Evolutionary conservation across 345 rosid species (phyloP).

Genomic region (Ricinus communis): DNA sequence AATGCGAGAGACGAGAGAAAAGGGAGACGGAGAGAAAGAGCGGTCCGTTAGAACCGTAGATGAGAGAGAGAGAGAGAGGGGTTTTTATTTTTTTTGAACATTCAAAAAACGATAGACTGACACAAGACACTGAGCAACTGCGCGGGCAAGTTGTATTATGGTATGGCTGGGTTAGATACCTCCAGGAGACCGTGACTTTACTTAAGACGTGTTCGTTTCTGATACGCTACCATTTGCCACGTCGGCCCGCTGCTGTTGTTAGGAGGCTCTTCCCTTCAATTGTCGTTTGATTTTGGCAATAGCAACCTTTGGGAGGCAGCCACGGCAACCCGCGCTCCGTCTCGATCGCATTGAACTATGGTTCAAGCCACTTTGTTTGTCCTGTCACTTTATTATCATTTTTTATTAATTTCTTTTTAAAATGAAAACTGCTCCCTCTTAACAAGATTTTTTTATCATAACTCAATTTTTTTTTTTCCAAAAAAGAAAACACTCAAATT

Average conservation of each 20-base stretch:
- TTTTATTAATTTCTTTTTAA: too few species aligned
- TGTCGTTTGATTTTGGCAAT: too few species aligned
- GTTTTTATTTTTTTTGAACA: constrained; percentile 47
- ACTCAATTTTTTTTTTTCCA: too few species aligned
- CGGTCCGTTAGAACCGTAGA: not conserved
- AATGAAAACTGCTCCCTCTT: too few species aligned
- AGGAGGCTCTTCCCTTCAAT: too few species aligned
- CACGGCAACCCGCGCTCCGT: too few species aligned
- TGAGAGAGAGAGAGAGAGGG: constrained; percentile 17
- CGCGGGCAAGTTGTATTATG: constrained; percentile 38
- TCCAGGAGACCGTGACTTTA: not conserved
- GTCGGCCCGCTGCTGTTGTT: too few species aligned
- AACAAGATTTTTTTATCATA: too few species aligned
- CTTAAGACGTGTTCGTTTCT: not conserved
- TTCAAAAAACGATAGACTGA: constrained; percentile 51
- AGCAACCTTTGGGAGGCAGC: too few species aligned
- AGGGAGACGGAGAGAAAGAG: not conserved
- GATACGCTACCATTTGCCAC: too few species aligned
- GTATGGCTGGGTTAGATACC: not conserved
- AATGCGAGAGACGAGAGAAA: not conserved
- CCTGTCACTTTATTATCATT: not conserved
- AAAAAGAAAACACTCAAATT: too few species aligned
- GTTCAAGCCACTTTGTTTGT: not conserved
- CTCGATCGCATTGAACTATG: too few species aligned
- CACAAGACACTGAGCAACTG: constrained; percentile 11